These are phyloP conservation scores for Saccharomycopsis capsularis DNA, from an alignment of 805 yeast genomes.

Conservation along the genomic window DNA sequence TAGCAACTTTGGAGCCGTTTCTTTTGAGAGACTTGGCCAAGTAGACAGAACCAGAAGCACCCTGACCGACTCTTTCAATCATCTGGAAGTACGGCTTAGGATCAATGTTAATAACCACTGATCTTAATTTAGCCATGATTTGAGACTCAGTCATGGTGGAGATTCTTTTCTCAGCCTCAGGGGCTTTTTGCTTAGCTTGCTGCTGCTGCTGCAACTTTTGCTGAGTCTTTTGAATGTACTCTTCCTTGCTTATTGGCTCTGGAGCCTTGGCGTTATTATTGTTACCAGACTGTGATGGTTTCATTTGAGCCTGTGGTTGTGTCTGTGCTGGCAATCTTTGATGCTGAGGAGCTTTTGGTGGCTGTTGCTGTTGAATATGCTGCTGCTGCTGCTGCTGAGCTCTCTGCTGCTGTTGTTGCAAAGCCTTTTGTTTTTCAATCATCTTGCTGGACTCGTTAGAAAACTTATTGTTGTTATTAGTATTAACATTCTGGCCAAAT, in stretches of 20 bases:
- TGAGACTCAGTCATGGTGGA: slow-evolving; percentile 78
- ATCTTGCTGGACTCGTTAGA: slow-evolving; percentile 11
- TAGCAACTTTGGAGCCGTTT: slow-evolving; percentile 72
- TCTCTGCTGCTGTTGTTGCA: slow-evolving; percentile 18
- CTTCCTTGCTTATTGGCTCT: slow-evolving; percentile 21
- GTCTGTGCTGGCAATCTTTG: slow-evolving; percentile 25
- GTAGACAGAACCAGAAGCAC: slow-evolving; percentile 95
- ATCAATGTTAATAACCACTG: slow-evolving; percentile 76
- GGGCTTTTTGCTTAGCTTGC: slow-evolving; percentile 9
- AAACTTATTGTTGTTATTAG: background rate
- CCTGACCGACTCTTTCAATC: slow-evolving; percentile 89
- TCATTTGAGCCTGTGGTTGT: slow-evolving; percentile 21
- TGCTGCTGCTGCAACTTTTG: slow-evolving; percentile 24
- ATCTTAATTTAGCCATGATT: slow-evolving; percentile 68
- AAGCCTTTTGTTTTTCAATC: slow-evolving; percentile 18
- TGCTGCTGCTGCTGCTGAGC: slow-evolving; percentile 24
- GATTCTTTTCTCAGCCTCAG: slow-evolving; percentile 39
- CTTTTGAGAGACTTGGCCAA: slow-evolving; percentile 61
- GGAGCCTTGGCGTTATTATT: slow-evolving; percentile 1
- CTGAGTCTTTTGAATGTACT: slow-evolving; percentile 26
- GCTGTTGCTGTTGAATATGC: slow-evolving; percentile 23
- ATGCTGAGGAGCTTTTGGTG: slow-evolving; percentile 7
- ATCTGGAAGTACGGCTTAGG: slow-evolving; percentile 79
- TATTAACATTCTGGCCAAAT: background rate
- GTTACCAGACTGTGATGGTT: background rate